These are phyloP conservation scores for Medicago ruthenica DNA, from an alignment of 306 rosid genomes.

Conservation along the genomic window DNA sequence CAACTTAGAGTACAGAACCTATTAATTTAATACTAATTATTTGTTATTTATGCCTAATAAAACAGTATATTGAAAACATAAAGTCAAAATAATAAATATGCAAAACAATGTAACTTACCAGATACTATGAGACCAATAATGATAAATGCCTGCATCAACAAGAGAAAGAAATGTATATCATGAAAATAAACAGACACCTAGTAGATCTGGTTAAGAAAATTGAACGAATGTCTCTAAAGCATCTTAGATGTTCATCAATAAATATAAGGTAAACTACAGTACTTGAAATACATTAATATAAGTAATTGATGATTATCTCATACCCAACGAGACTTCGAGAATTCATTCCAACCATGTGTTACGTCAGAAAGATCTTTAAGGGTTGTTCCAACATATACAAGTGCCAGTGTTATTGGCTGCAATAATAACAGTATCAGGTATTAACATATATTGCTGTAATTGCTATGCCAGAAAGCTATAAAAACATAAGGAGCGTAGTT, in stretches of 20 bases:
- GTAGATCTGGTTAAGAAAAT: too few relatives aligned
- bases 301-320: constrained; percentile 43
- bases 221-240: too few relatives aligned
- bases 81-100: not conserved
- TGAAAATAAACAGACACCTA: too few relatives aligned
- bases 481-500: not conserved
- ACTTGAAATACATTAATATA: constrained; percentile 23
- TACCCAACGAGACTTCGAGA: constrained; percentile 92
- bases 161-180: constrained; percentile 37
- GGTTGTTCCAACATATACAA: constrained; percentile 93
- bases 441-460: constrained; percentile 24
- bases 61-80: not conserved
- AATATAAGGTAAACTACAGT: constrained; percentile 17
- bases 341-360: constrained; percentile 90
- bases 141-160: constrained; percentile 79
- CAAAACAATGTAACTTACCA: constrained; percentile 60
- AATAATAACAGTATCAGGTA: constrained; percentile 35
- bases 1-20: constrained; percentile 5
- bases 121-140: constrained; percentile 69
- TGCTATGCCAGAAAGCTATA: not conserved
- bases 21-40: not conserved
- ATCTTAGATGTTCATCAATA: not conserved
- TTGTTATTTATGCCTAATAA: not conserved
- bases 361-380: constrained; percentile 97
- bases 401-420: constrained; percentile 92